Percentiles rank a stretch among this genome's conserved stretches.
These are phyloP conservation scores for Hydnum rufescens DNA, from an alignment of 768 basidiomycete genomes.

Conservation along the genomic window DNA sequence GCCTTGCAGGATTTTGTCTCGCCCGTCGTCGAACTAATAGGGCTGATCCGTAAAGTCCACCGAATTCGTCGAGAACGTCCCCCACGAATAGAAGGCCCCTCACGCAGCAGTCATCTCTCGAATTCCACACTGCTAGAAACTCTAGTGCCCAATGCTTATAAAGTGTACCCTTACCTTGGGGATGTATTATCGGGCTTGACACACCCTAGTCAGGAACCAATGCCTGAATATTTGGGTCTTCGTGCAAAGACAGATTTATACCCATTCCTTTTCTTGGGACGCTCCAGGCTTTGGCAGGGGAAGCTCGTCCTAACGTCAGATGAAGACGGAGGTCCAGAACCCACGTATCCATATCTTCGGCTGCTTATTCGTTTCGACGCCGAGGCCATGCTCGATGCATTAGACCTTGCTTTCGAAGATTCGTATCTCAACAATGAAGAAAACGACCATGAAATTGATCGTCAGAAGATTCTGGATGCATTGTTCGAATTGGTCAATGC, in stretches of 20 bases:
- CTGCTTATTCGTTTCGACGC: constrained; percentile 74
- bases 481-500: constrained; percentile 51
- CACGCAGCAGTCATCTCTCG: not conserved
- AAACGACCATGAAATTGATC: constrained; percentile 39
- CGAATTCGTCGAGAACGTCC: constrained; percentile 24
- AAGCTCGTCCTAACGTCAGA: constrained; percentile 56
- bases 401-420: constrained; percentile 93
- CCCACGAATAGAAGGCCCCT: constrained; percentile 8
- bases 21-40: constrained; percentile 69
- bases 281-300: constrained; percentile 59
- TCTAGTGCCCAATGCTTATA: constrained; percentile 60
- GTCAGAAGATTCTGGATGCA: constrained; percentile 67
- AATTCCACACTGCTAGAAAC: constrained; percentile 26
- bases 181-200: constrained; percentile 61
- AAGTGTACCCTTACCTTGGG: constrained; percentile 76
- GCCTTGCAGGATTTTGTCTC: constrained; percentile 77
- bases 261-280: constrained; percentile 65
- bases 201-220: constrained; percentile 65
- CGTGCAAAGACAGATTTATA: constrained; percentile 60
- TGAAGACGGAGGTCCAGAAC: constrained; percentile 54
- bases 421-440: constrained; percentile 78
- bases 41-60: constrained; percentile 49
- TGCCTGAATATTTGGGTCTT: constrained; percentile 42
- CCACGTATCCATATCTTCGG: constrained; percentile 77
- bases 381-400: constrained; percentile 80